phyloP scores from a whole-genome alignment of 2,329 filamentous ascomycete species.

The Podosphaera aphanis region DNA sequence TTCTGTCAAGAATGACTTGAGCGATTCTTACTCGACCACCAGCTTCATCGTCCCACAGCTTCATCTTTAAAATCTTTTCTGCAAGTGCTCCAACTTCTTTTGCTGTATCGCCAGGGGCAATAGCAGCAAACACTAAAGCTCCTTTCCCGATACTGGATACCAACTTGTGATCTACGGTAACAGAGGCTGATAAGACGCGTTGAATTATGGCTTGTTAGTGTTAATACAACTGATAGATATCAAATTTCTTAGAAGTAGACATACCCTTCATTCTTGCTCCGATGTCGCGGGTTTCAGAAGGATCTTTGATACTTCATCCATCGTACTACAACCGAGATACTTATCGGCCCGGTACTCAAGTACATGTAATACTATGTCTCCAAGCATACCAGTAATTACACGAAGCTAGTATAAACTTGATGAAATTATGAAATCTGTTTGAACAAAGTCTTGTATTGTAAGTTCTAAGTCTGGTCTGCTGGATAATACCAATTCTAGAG shows the following conservation, averaged over 20 bases:
- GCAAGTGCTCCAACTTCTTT: slow-evolving; percentile 73
- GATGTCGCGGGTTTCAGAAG: too few species aligned
- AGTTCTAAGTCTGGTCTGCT: too few species aligned
- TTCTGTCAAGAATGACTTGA: neutral
- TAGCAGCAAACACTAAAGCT: slow-evolving; percentile 71
- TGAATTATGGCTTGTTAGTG: slow-evolving; percentile 54
- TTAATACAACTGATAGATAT: slow-evolving; percentile 6
- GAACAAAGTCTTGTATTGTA: too few species aligned
- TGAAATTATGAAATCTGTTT: too few species aligned
- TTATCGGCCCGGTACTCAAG: too few species aligned
- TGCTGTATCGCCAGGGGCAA: slow-evolving; percentile 71
- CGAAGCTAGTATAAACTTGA: too few species aligned
- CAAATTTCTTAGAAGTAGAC: neutral
- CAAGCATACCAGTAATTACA: too few species aligned
- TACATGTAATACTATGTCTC: too few species aligned
- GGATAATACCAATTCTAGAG: too few species aligned
- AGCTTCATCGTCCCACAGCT: slow-evolving; percentile 42
- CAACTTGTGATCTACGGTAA: slow-evolving; percentile 76
- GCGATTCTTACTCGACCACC: slow-evolving; percentile 12
- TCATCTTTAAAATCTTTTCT: slow-evolving; percentile 68
- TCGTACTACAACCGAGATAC: too few species aligned
- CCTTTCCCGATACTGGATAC: slow-evolving; percentile 82
- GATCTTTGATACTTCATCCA: too few species aligned
- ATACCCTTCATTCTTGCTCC: slow-evolving; percentile 18
- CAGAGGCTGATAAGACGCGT: slow-evolving; percentile 80